phyloP scores from a whole-genome alignment of 306 rosid species.

The Hippophae tibetana region DNA sequence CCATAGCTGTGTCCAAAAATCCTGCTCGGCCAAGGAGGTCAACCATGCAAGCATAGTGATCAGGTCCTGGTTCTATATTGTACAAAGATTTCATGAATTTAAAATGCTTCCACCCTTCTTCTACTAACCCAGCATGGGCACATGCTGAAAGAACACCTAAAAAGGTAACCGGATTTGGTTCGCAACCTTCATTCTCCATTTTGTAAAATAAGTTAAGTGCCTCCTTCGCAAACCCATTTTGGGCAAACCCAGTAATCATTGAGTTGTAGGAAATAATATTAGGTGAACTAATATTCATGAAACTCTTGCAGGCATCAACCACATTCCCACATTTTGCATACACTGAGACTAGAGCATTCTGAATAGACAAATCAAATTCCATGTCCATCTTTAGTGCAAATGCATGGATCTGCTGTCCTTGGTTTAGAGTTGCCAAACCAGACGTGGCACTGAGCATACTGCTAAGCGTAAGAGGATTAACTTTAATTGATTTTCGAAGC shows the following conservation, averaged over 20 bases:
- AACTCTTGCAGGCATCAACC: constrained; percentile 45
- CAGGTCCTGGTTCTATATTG: constrained; percentile 50
- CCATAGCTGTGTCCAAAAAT: constrained; percentile 52
- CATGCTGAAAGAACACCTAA: constrained; percentile 80
- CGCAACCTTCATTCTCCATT: constrained; percentile 47
- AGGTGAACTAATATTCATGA: constrained; percentile 34
- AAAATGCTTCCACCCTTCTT: constrained; percentile 55
- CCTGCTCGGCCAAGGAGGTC: constrained; percentile 79
- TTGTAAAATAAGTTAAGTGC: constrained; percentile 45
- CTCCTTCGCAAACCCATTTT: constrained; percentile 59
- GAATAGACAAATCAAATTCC: constrained; percentile 51
- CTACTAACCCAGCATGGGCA: constrained; percentile 61
- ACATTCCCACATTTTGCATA: constrained; percentile 71
- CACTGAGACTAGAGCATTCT: constrained; percentile 71
- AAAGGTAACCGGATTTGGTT: constrained; percentile 53
- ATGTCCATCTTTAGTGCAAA: constrained; percentile 44
- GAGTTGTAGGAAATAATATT: constrained; percentile 59
- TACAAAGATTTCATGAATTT: constrained; percentile 38
- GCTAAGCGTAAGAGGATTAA: constrained; percentile 56
- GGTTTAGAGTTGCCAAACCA: constrained; percentile 43
- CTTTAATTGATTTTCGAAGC: constrained; percentile 35
- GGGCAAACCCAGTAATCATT: constrained; percentile 63
- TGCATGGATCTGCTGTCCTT: constrained; percentile 69
- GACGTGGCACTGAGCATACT: constrained; percentile 67
- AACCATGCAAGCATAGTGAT: constrained; percentile 77